Conservation (phyloP, 129 eudicot genomes). For the Scalesia atractyloides region DNA sequence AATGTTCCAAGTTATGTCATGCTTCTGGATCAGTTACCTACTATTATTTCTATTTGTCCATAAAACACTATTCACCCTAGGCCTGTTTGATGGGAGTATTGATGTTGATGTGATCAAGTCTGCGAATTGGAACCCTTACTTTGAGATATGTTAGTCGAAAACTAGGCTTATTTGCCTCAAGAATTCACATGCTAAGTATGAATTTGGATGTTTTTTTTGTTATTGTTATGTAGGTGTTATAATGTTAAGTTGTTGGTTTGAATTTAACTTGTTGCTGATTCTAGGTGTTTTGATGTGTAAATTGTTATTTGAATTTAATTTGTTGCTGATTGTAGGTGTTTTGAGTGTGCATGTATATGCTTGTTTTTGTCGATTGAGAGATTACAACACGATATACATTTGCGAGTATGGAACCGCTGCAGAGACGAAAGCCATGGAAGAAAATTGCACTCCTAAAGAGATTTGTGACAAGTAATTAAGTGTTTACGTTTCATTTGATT, state of each 20-base stretch:
- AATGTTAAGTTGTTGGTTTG: too few species aligned
- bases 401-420: constrained; percentile 98
- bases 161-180: constrained; percentile 93
- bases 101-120: constrained; percentile 65
- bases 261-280: too few species aligned
- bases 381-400: constrained; percentile 68
- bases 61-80: too few species aligned
- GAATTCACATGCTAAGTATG: constrained; percentile 95
- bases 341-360: constrained; percentile 98
- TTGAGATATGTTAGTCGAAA: constrained; percentile 74
- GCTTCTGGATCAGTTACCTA: too few species aligned
- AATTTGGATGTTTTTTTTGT: not conserved
- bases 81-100: constrained; percentile 94
- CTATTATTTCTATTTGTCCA: too few species aligned
- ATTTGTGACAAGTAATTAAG: constrained; percentile 81
- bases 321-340: constrained; percentile 51
- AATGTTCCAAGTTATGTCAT: too few species aligned
- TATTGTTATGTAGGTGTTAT: not conserved
- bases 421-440: constrained; percentile 94
- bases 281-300: not conserved
- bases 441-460: constrained; percentile 72
- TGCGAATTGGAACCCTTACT: constrained; percentile 70
- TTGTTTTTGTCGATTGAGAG: constrained; percentile 76
- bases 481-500: not conserved
- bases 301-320: constrained; percentile 2